Evolutionary conservation across 2,329 filamentous ascomycete species (phyloP).

Genomic region (Alternaria longipes): DNA sequence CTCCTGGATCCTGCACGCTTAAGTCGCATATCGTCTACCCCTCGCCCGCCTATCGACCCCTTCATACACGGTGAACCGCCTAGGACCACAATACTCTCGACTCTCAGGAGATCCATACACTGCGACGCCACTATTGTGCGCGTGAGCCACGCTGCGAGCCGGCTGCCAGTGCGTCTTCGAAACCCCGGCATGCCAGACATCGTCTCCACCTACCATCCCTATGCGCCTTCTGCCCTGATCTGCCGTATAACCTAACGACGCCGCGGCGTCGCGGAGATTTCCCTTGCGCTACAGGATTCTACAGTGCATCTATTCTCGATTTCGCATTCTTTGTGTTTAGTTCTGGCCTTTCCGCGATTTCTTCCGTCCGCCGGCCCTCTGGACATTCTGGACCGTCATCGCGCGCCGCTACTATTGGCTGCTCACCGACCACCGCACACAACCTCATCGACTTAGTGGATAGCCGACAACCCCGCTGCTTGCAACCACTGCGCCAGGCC

Average conservation of each 20-base stretch:
- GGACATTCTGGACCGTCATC: slow-evolving; percentile 34
- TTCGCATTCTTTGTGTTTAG: slow-evolving; percentile 25
- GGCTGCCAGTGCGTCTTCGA: slow-evolving; percentile 28
- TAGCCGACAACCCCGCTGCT: slow-evolving; percentile 47
- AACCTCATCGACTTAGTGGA: slow-evolving; percentile 38
- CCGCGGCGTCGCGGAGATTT: slow-evolving; percentile 49
- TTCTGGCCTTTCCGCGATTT: slow-evolving; percentile 24
- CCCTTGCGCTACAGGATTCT: slow-evolving; percentile 37
- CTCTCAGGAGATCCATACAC: slow-evolving; percentile 31
- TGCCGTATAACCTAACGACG: slow-evolving; percentile 48
- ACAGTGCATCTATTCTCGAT: slow-evolving; percentile 38
- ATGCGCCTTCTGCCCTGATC: slow-evolving; percentile 46
- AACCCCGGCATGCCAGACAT: slow-evolving; percentile 45
- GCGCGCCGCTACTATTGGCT: slow-evolving; percentile 38
- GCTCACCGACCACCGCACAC: slow-evolving; percentile 29
- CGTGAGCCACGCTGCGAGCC: slow-evolving; percentile 50
- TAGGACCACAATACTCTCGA: slow-evolving; percentile 24
- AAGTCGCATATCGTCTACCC: slow-evolving; percentile 38
- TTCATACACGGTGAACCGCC: slow-evolving; percentile 31
- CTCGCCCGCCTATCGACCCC: slow-evolving; percentile 34
- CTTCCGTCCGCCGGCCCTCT: slow-evolving; percentile 26
- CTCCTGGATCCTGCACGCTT: slow-evolving; percentile 38
- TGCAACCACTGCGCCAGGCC: slow-evolving; percentile 32
- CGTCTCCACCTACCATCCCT: slow-evolving; percentile 47
- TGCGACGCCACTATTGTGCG: slow-evolving; percentile 42